Conservation (phyloP, 805 yeast species). For the Hyphopichia homilentoma region DNA sequence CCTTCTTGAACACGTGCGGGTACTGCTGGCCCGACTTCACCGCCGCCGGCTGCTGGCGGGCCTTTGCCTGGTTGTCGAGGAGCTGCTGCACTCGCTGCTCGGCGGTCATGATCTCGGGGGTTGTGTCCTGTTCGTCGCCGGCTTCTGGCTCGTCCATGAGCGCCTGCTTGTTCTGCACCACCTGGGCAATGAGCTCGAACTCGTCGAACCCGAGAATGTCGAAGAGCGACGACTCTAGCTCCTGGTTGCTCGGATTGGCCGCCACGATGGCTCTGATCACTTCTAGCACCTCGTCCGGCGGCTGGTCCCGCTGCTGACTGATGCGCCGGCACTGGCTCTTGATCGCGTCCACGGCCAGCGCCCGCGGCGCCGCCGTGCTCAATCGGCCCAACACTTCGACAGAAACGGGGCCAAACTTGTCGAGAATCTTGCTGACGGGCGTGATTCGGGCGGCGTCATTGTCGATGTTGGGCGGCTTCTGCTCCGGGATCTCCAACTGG, state of each 20-base stretch:
- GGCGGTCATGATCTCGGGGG: constrained; percentile 40
- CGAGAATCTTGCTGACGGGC: constrained; percentile 30
- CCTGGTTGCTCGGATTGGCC: constrained; percentile 46
- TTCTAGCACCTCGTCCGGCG: constrained; percentile 23
- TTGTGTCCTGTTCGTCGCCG: constrained; percentile 6
- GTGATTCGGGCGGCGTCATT: constrained; percentile 25
- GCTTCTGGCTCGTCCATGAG: constrained; percentile 9
- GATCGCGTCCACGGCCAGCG: constrained; percentile 17
- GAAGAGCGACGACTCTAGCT: constrained; percentile 66
- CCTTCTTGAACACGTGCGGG: constrained; percentile 82
- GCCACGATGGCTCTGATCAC: constrained; percentile 28
- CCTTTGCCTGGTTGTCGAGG: constrained; percentile 43
- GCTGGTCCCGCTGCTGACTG: constrained; percentile 27
- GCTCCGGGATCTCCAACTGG: constrained; percentile 13
- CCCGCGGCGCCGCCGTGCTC: constrained; percentile 13
- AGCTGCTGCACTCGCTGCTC: constrained; percentile 55
- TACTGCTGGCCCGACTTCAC: constrained; percentile 49
- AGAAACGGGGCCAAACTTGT: constrained; percentile 37
- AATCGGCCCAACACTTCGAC: constrained; percentile 18
- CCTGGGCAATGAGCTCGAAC: constrained; percentile 68
- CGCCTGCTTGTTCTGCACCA: constrained; percentile 44
- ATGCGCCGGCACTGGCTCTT: constrained; percentile 28
- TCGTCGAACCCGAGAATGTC: constrained; percentile 86
- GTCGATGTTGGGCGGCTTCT: constrained; percentile 36
- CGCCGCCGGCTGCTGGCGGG: constrained; percentile 48